These are phyloP conservation scores for Brasenia schreberi DNA, from an alignment of 164 flowering plant genomes.

Conservation along the genomic window DNA sequence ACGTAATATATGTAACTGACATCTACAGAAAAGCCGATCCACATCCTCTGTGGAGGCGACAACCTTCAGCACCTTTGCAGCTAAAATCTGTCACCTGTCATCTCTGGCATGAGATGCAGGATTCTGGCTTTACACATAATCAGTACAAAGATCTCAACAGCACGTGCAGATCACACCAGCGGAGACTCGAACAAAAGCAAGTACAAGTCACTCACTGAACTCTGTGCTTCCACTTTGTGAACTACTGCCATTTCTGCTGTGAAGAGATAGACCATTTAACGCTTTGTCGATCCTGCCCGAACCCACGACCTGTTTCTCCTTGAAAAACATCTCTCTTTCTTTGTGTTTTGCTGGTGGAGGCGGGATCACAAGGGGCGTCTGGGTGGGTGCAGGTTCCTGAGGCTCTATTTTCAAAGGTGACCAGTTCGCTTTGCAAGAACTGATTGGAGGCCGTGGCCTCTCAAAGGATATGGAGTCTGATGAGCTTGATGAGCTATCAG, in stretches of 20 bases:
- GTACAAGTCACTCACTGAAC: constrained; percentile 35
- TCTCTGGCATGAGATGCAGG: background rate
- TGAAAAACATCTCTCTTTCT: constrained; percentile 83
- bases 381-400: background rate
- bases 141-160: background rate
- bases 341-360: constrained; percentile 87
- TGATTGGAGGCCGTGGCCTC: background rate
- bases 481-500: constrained; percentile 26
- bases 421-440: background rate
- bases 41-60: background rate
- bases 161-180: background rate
- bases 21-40: background rate
- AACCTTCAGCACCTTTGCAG: background rate
- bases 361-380: constrained; percentile 30
- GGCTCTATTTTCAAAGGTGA: background rate
- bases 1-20: background rate
- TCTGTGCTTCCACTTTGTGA: constrained; percentile 59
- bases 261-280: constrained; percentile 51
- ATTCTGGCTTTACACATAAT: background rate
- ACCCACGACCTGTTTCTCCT: constrained; percentile 53
- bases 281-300: constrained; percentile 25
- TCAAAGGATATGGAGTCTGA: constrained; percentile 17
- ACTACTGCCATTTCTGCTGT: constrained; percentile 67
- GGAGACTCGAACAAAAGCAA: background rate
- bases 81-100: background rate